These are phyloP conservation scores for Pleurotus tuoliensis DNA, from an alignment of 768 basidiomycete genomes.

Conservation along the genomic window DNA sequence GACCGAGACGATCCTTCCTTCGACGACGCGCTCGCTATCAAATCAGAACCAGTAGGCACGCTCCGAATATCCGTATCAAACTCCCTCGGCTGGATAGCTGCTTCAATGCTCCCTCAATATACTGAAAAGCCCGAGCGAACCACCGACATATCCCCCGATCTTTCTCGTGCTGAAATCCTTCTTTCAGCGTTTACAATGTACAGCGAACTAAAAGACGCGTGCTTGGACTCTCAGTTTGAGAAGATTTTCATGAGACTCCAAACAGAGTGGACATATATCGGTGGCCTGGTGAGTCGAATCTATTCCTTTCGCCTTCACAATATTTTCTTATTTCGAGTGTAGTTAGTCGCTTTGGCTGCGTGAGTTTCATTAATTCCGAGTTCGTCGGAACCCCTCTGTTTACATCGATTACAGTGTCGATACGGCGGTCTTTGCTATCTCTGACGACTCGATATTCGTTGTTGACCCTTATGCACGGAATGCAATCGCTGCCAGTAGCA, in stretches of 20 bases:
- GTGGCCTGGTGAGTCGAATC: conserved; percentile 46
- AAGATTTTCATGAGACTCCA: conserved; percentile 42
- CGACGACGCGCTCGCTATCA: conserved; percentile 15
- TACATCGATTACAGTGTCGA: conserved; percentile 28
- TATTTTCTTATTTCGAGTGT: neutral
- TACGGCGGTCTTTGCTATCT: conserved; percentile 64
- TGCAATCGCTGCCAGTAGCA: conserved; percentile 54
- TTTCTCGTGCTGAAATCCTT: conserved; percentile 27
- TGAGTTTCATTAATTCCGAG: conserved; percentile 21
- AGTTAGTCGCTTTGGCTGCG: conserved; percentile 63
- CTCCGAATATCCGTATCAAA: conserved; percentile 27
- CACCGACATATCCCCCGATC: conserved; percentile 24
- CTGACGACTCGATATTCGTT: conserved; percentile 45
- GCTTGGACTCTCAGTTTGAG: conserved; percentile 46
- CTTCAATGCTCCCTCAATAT: conserved; percentile 33
- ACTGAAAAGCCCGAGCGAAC: conserved; percentile 35
- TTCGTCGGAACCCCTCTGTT: neutral
- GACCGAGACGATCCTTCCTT: conserved; percentile 13
- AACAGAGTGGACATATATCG: conserved; percentile 63
- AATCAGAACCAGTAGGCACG: conserved; percentile 24
- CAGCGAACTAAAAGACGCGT: conserved; percentile 46
- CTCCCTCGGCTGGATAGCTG: conserved; percentile 12
- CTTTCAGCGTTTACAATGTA: conserved; percentile 56
- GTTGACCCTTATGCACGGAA: conserved; percentile 43
- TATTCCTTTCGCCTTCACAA: neutral